Evolutionary conservation across 208 protist genomes (phyloP).

Genomic region (Endotrypanum monterogeii): DNA sequence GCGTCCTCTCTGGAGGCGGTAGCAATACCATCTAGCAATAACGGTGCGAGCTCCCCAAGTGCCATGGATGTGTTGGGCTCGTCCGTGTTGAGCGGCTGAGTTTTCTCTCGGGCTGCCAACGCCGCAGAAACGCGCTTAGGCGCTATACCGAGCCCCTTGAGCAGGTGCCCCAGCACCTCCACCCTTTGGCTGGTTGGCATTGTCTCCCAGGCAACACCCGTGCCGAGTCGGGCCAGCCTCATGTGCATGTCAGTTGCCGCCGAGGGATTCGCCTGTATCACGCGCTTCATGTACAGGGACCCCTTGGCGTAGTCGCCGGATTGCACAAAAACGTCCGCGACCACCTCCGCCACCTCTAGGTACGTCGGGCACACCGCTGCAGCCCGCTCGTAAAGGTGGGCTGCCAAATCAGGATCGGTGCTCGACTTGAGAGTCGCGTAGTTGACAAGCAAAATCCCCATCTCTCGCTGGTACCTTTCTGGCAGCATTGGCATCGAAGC

Average conservation of each 20-base stretch:
- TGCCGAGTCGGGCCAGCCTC: slow-evolving; percentile 45
- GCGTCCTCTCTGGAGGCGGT: slow-evolving; percentile 58
- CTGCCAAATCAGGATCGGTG: slow-evolving; percentile 29
- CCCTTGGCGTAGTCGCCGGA: slow-evolving; percentile 62
- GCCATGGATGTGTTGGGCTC: neutral
- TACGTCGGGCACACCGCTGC: slow-evolving; percentile 46
- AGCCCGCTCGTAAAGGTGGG: slow-evolving; percentile 61
- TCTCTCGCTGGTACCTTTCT: slow-evolving; percentile 48
- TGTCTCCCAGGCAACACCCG: slow-evolving; percentile 49
- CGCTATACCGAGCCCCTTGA: slow-evolving; percentile 45
- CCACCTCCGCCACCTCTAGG: slow-evolving; percentile 62
- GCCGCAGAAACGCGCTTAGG: slow-evolving; percentile 20
- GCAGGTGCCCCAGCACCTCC: slow-evolving; percentile 64
- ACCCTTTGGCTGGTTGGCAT: slow-evolving; percentile 33
- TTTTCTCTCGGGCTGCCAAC: slow-evolving; percentile 8
- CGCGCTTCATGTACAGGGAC: slow-evolving; percentile 50
- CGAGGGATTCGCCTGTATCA: slow-evolving; percentile 33
- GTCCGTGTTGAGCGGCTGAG: neutral
- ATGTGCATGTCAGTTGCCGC: slow-evolving; percentile 38
- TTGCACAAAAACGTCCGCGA: slow-evolving; percentile 69
- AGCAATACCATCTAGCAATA: slow-evolving; percentile 59
- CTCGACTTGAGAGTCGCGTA: slow-evolving; percentile 64
- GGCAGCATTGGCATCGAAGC: slow-evolving; percentile 20
- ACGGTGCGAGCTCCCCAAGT: slow-evolving; percentile 30
- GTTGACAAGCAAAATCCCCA: slow-evolving; percentile 76